Percentiles rank a stretch among this genome's conserved stretches.
Evolutionary conservation across 371 early-diverging fungal genomes (phyloP).

Genomic region (Mortierella sp.): DNA sequence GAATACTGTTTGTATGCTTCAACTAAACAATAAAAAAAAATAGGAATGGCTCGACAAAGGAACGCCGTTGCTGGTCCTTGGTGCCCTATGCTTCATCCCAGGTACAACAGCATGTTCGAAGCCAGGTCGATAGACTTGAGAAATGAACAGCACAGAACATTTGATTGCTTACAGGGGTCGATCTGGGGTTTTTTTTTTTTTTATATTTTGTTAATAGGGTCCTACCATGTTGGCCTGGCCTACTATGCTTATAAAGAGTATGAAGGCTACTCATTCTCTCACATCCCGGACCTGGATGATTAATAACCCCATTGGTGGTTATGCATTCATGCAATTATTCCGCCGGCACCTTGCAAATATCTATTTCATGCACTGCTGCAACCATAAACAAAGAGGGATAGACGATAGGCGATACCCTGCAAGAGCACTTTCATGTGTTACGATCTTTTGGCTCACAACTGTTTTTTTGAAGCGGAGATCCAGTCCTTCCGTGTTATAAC

Average conservation of each 20-base stretch:
- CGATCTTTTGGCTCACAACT: too few relatives aligned
- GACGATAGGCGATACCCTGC: too few relatives aligned
- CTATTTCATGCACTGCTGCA: too few relatives aligned
- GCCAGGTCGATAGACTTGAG: too few relatives aligned
- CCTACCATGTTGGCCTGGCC: conserved; percentile 56
- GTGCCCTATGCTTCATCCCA: background rate
- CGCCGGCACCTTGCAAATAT: too few relatives aligned
- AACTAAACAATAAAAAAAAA: background rate
- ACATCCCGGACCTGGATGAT: conserved; percentile 55
- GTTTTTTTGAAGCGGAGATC: too few relatives aligned
- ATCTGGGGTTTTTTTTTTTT: background rate
- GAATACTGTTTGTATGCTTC: background rate
- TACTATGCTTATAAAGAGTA: conserved; percentile 57
- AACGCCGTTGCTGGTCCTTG: background rate
- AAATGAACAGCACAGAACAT: background rate
- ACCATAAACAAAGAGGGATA: too few relatives aligned
- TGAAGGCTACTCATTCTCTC: conserved; percentile 55
- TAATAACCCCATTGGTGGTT: too few relatives aligned
- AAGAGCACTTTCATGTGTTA: too few relatives aligned
- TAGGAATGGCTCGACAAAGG: background rate
- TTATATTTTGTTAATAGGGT: conserved; percentile 21
- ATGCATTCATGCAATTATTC: too few relatives aligned
- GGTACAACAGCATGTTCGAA: background rate
- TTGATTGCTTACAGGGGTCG: background rate
- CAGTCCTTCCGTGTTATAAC: too few relatives aligned